Conservation (phyloP, 768 basidiomycete species). For the Lactarius evosmus region DNA sequence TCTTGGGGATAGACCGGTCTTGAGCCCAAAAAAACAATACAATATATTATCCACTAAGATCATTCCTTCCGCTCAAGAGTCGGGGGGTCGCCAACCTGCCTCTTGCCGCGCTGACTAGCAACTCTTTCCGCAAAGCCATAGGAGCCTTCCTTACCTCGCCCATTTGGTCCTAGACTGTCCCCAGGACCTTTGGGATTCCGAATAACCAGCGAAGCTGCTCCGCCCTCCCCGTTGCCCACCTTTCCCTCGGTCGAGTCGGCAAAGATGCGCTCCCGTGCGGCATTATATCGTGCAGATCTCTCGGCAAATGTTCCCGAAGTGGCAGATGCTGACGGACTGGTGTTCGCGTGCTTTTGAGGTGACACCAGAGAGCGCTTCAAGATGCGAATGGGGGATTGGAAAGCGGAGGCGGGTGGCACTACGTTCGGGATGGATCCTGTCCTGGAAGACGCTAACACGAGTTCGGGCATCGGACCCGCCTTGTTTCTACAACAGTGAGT, state of each 20-base stretch:
- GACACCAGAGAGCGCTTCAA: slow-evolving; percentile 54
- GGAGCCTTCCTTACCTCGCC: slow-evolving; percentile 13
- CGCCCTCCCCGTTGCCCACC: background rate
- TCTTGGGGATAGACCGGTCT: background rate
- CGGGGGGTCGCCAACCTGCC: background rate
- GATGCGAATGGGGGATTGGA: slow-evolving; percentile 65
- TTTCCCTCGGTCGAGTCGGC: slow-evolving; percentile 29
- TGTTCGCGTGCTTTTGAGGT: slow-evolving; percentile 24
- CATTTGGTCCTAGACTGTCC: slow-evolving; percentile 1
- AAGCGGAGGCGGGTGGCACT: slow-evolving; percentile 51
- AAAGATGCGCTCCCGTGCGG: slow-evolving; percentile 72
- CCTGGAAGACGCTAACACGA: slow-evolving; percentile 46
- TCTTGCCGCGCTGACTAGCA: slow-evolving; percentile 2
- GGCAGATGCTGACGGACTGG: slow-evolving; percentile 29
- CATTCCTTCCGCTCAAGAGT: background rate
- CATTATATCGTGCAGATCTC: slow-evolving; percentile 70
- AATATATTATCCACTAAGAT: background rate
- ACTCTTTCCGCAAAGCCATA: slow-evolving; percentile 17
- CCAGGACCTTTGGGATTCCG: slow-evolving; percentile 26
- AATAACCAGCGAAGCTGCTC: slow-evolving; percentile 7
- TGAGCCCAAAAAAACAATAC: background rate
- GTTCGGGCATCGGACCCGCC: slow-evolving; percentile 62
- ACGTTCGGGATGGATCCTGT: slow-evolving; percentile 36
- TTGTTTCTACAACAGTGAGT: slow-evolving; percentile 45
- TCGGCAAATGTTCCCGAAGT: slow-evolving; percentile 48